phyloP scores from a whole-genome alignment of 2,329 filamentous ascomycete genomes.

The Pezicula neosporulosa region DNA sequence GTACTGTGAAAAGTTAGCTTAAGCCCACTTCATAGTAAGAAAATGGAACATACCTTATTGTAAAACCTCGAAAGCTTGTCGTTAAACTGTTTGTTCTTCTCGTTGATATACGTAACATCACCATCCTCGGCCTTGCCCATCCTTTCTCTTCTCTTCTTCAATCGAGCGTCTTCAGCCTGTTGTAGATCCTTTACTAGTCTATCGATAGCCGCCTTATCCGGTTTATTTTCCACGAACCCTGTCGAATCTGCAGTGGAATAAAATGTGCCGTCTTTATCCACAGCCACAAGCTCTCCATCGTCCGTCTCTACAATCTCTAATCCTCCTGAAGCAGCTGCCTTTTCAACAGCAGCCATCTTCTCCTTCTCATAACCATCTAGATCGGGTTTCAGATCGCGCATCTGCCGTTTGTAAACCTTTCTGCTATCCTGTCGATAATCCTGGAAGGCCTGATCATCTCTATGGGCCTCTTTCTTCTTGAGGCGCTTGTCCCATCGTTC shows the following conservation, averaged over 20 bases:
- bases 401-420: conserved; percentile 91
- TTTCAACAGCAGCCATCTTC: conserved; percentile 81
- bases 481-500: conserved; percentile 91
- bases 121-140: conserved; percentile 77
- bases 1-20: conserved; percentile 50
- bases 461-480: conserved; percentile 77
- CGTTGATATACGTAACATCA: conserved; percentile 98
- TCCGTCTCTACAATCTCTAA: conserved; percentile 95
- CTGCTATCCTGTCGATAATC: conserved; percentile 85
- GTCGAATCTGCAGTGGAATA: conserved; percentile 85
- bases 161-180: conserved; percentile 80
- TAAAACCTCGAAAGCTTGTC: conserved; percentile 94
- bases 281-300: conserved; percentile 87
- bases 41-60: conserved; percentile 62
- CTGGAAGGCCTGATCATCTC: conserved; percentile 84
- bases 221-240: conserved; percentile 79
- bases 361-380: conserved; percentile 82
- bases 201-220: conserved; percentile 83
- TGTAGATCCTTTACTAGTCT: conserved; percentile 80
- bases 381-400: conserved; percentile 73
- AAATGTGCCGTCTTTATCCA: conserved; percentile 87
- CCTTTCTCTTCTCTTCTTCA: conserved; percentile 83
- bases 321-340: conserved; percentile 77
- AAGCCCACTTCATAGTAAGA: neutral
- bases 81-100: conserved; percentile 99